These are phyloP conservation scores for Pelomyxa schiedti DNA, from an alignment of 78 protist genomes.

Conservation along the genomic window DNA sequence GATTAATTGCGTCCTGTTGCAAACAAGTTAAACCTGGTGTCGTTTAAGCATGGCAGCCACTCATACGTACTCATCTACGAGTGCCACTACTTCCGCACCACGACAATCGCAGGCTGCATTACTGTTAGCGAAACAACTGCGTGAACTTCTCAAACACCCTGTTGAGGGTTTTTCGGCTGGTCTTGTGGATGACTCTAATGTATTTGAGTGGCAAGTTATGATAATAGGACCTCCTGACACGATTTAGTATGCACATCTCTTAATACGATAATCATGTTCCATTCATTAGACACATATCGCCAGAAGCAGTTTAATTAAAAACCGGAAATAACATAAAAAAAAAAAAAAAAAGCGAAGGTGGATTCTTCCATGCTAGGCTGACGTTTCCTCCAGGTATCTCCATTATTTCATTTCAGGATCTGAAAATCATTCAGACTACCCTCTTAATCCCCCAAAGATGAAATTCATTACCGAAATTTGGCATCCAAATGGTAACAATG, in stretches of 20 bases:
- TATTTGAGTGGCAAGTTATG: slow-evolving; percentile 79
- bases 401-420: too few relatives aligned
- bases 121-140: slow-evolving; percentile 10
- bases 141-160: slow-evolving; percentile 44
- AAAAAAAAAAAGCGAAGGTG: slow-evolving; percentile 73
- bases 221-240: slow-evolving; percentile 87
- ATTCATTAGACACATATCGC: too few relatives aligned
- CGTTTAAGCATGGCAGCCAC: too few relatives aligned
- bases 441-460: slow-evolving; percentile 83
- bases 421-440: too few relatives aligned
- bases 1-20: too few relatives aligned
- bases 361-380: slow-evolving; percentile 64
- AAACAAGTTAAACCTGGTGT: too few relatives aligned
- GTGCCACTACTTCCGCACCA: too few relatives aligned
- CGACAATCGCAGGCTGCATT: slow-evolving; percentile 8
- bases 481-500: slow-evolving; percentile 72
- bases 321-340: neutral
- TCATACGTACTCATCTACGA: too few relatives aligned
- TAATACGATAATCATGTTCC: neutral
- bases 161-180: slow-evolving; percentile 89
- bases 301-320: neutral
- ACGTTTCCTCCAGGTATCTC: slow-evolving; percentile 64
- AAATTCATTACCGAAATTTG: slow-evolving; percentile 63
- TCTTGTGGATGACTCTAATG: slow-evolving; percentile 73
- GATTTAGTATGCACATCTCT: slow-evolving; percentile 18